Evolutionary conservation across 148 eudicot species (phyloP).

Genomic region (Chenopodium suecicum): DNA sequence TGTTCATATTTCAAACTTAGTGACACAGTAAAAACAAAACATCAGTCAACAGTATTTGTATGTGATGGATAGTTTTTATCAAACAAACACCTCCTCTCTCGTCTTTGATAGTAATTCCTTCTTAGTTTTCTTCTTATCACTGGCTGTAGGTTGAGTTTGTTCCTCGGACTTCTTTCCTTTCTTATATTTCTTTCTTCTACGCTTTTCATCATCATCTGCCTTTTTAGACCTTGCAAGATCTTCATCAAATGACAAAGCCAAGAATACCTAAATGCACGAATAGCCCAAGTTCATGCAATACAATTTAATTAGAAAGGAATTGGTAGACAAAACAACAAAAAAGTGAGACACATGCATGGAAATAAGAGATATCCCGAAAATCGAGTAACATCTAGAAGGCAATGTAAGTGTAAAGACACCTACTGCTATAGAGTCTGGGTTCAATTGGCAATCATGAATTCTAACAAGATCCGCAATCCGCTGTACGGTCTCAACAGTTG

Average conservation of each 20-base stretch:
- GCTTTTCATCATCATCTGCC: slow-evolving; percentile 44
- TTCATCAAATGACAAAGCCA: slow-evolving; percentile 86
- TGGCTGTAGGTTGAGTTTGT: slow-evolving; percentile 37
- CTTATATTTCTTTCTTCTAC: slow-evolving; percentile 50
- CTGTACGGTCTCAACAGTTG: slow-evolving; percentile 73
- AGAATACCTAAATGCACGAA: slow-evolving; percentile 52
- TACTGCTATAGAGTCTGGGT: slow-evolving; percentile 88
- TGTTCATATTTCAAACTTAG: slow-evolving; percentile 27
- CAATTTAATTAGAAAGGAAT: slow-evolving; percentile 9
- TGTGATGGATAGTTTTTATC: slow-evolving; percentile 1
- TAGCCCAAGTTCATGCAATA: background rate
- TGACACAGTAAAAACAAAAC: background rate
- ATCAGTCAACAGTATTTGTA: background rate
- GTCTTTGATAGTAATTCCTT: slow-evolving; percentile 68
- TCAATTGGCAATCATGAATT: slow-evolving; percentile 69
- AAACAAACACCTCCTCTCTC: slow-evolving; percentile 67
- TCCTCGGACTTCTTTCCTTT: slow-evolving; percentile 56
- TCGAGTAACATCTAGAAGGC: background rate
- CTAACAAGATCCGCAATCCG: slow-evolving; percentile 75
- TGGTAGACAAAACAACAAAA: background rate
- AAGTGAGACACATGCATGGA: too few relatives aligned
- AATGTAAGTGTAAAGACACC: background rate
- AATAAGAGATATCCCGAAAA: background rate
- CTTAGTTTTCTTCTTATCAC: slow-evolving; percentile 59
- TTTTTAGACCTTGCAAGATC: slow-evolving; percentile 64